A percentile compares a stretch with the other conserved stretches of the same genome.
Conservation (phyloP, 306 rosid genomes). For the Corylus avellana region DNA sequence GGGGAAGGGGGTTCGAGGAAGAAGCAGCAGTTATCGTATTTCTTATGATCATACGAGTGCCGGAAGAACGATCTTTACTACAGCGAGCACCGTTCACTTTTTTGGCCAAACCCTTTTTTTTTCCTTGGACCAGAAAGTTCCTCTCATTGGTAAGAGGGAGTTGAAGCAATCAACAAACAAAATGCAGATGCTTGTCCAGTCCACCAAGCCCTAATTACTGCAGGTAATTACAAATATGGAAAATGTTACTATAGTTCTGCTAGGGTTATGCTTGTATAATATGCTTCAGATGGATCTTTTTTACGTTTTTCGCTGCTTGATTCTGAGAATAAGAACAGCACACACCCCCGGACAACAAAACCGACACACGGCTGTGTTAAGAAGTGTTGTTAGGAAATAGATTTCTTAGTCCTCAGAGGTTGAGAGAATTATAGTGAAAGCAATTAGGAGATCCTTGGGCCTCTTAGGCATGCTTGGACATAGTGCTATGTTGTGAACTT, state of each 20-base stretch:
- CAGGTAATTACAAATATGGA: neutral
- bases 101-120: neutral
- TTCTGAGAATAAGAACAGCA: constrained; percentile 17
- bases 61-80: neutral
- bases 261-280: constrained; percentile 18
- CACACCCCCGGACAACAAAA: too few relatives aligned
- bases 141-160: neutral
- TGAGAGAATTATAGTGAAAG: constrained; percentile 1
- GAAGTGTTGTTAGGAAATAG: neutral
- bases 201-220: neutral
- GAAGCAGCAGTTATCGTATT: constrained; percentile 76
- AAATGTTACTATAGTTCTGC: neutral
- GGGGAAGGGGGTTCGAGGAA: constrained; percentile 97
- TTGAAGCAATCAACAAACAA: neutral
- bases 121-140: neutral
- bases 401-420: neutral
- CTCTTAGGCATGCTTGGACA: neutral
- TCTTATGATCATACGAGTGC: constrained; percentile 38
- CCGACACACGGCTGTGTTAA: neutral
- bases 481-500: too few relatives aligned
- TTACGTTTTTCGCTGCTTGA: constrained; percentile 17
- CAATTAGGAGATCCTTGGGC: neutral
- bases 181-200: neutral
- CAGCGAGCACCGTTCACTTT: neutral
- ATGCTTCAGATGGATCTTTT: constrained; percentile 1